Evolutionary conservation across 2,329 filamentous ascomycete species (phyloP).

Genomic region (Septoria linicola): DNA sequence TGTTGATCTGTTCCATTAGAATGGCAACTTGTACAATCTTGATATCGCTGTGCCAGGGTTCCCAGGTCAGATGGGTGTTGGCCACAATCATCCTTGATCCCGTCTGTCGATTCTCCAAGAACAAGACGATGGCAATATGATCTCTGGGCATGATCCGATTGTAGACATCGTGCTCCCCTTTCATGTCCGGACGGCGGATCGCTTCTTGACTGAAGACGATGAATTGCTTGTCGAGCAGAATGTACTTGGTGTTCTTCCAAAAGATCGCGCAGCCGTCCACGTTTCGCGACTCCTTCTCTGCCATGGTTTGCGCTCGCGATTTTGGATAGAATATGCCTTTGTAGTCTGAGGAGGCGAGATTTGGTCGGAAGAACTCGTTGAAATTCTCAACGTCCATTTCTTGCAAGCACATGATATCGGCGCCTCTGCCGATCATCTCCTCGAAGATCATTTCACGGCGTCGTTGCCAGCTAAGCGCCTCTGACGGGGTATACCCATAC

Average conservation of each 20-base stretch:
- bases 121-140: slow-evolving; percentile 88
- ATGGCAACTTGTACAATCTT: slow-evolving; percentile 96
- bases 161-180: slow-evolving; percentile 95
- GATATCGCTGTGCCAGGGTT: slow-evolving; percentile 84
- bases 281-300: slow-evolving; percentile 78
- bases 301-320: slow-evolving; percentile 86
- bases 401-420: slow-evolving; percentile 89
- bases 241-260: slow-evolving; percentile 92
- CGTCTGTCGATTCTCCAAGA: slow-evolving; percentile 87
- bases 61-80: slow-evolving; percentile 95
- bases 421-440: slow-evolving; percentile 74
- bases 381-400: slow-evolving; percentile 92
- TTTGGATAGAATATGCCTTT: slow-evolving; percentile 93
- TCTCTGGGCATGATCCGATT: slow-evolving; percentile 98
- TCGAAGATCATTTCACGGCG: slow-evolving; percentile 78
- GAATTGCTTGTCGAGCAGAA: slow-evolving; percentile 88
- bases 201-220: slow-evolving; percentile 90
- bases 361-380: slow-evolving; percentile 85
- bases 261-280: slow-evolving; percentile 97
- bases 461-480: slow-evolving; percentile 82
- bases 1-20: slow-evolving; percentile 86
- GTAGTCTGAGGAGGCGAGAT: slow-evolving; percentile 83
- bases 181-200: slow-evolving; percentile 94
- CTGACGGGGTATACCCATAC: slow-evolving; percentile 86
- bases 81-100: slow-evolving; percentile 90